Percentiles rank a stretch among this genome's conserved stretches.
Conservation (phyloP, 225 moss, liverwort and hornwort species). For the Thuidium tamariscinum region DNA sequence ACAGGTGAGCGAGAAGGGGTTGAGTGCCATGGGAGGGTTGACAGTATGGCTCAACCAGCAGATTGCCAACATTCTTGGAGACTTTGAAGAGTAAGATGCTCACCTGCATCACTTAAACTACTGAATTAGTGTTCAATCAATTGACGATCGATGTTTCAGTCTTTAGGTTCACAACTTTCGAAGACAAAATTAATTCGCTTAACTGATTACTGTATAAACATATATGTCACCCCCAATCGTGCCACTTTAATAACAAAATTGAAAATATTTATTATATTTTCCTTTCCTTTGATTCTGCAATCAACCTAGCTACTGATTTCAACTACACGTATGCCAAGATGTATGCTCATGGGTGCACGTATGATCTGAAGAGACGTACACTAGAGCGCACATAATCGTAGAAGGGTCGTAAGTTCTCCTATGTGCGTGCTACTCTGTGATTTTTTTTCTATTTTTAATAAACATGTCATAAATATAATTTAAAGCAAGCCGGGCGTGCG, state of each 20-base stretch:
- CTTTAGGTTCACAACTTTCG: background rate
- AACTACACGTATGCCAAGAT: background rate
- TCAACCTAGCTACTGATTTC: too few relatives aligned
- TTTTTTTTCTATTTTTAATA: background rate
- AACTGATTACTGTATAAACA: background rate
- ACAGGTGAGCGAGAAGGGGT: background rate
- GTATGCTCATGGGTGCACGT: background rate
- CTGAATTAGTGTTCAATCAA: background rate
- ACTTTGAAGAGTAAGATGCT: background rate
- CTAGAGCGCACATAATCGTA: too few relatives aligned
- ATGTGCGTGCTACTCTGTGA: background rate
- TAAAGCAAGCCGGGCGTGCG: background rate
- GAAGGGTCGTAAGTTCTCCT: background rate
- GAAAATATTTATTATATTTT: background rate
- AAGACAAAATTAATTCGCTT: background rate
- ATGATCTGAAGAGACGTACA: background rate
- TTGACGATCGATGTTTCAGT: background rate
- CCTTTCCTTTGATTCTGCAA: background rate
- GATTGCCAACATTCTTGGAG: background rate
- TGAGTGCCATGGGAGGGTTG: background rate
- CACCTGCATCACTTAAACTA: background rate
- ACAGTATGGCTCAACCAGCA: background rate
- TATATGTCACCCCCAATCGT: background rate
- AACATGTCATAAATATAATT: too few relatives aligned
- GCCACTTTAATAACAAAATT: background rate